Conservation (phyloP, 768 basidiomycete species). For the Kwoniella shandongensis region DNA sequence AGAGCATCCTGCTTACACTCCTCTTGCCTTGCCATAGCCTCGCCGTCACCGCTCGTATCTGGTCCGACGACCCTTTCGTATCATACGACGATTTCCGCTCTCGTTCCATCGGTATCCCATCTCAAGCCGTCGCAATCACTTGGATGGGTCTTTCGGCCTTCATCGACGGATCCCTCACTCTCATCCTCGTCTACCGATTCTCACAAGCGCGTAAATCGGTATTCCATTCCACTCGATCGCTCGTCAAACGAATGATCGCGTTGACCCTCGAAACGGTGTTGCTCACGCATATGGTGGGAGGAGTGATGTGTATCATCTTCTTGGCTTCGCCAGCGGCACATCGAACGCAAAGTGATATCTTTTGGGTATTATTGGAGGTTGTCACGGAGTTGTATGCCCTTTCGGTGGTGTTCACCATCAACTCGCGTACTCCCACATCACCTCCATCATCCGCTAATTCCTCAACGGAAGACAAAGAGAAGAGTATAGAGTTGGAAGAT, state of each 20-base stretch:
- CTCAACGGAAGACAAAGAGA: background rate
- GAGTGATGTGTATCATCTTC: slow-evolving; percentile 46
- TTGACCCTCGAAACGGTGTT: slow-evolving; percentile 49
- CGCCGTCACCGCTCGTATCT: slow-evolving; percentile 42
- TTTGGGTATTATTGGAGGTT: slow-evolving; percentile 48
- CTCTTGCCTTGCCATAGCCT: slow-evolving; percentile 28
- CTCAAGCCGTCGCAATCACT: slow-evolving; percentile 44
- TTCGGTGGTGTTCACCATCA: slow-evolving; percentile 47
- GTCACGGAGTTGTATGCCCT: slow-evolving; percentile 47
- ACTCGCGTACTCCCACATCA: slow-evolving; percentile 22
- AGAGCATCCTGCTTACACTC: background rate
- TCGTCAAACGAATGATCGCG: slow-evolving; percentile 31
- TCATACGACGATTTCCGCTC: slow-evolving; percentile 16
- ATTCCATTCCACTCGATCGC: slow-evolving; percentile 17
- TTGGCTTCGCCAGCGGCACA: slow-evolving; percentile 35
- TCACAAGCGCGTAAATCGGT: slow-evolving; percentile 21
- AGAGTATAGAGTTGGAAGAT: background rate
- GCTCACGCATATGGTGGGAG: slow-evolving; percentile 44
- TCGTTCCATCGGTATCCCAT: slow-evolving; percentile 39
- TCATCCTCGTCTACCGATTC: slow-evolving; percentile 34
- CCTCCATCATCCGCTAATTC: background rate
- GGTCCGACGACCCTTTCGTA: slow-evolving; percentile 43
- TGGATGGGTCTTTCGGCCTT: slow-evolving; percentile 50
- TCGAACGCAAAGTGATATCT: slow-evolving; percentile 37
- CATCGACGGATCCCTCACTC: slow-evolving; percentile 39